phyloP scores from a whole-genome alignment of 371 early-diverging fungal species.

The Catenaria anguillulae region DNA sequence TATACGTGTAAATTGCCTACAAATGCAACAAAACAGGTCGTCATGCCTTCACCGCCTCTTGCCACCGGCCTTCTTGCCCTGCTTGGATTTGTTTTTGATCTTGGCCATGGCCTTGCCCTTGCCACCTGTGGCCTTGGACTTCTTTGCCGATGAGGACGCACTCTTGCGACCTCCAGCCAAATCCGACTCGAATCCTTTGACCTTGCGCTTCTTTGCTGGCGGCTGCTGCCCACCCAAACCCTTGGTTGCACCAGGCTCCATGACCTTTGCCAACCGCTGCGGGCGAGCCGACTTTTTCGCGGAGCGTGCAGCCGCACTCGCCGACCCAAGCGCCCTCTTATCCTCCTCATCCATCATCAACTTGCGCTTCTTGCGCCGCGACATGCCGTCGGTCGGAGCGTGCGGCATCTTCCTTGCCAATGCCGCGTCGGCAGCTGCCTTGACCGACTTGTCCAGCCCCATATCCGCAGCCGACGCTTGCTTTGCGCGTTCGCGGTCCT shows the following conservation, averaged over 20 bases:
- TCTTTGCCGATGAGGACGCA: slow-evolving; percentile 13
- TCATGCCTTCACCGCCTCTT: background rate
- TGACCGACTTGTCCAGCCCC: background rate
- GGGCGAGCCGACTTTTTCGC: slow-evolving; percentile 15
- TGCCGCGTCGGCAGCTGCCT: slow-evolving; percentile 17
- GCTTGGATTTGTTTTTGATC: slow-evolving; percentile 3
- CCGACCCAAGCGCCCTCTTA: background rate
- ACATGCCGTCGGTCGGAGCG: slow-evolving; percentile 31
- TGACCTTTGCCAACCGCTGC: slow-evolving; percentile 3
- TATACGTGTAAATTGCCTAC: too few relatives aligned
- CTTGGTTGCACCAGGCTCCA: too few relatives aligned
- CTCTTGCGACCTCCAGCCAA: slow-evolving; percentile 17
- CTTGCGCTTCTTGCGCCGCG: slow-evolving; percentile 44
- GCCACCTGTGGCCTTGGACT: background rate
- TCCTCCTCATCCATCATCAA: slow-evolving; percentile 44
- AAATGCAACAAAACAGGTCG: too few relatives aligned
- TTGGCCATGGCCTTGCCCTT: slow-evolving; percentile 11
- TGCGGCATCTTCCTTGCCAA: background rate
- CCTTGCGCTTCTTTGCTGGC: slow-evolving; percentile 24
- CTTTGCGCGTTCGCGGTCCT: slow-evolving; percentile 10
- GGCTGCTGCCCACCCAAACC: too few relatives aligned
- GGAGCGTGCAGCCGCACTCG: slow-evolving; percentile 8
- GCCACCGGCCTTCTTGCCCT: too few relatives aligned
- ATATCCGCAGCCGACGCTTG: background rate
- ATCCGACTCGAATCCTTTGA: slow-evolving; percentile 24